Base-by-base conservation (phyloP, 495 filamentous ascomycete species). In the Saxispiralis lemnorum region DNA sequence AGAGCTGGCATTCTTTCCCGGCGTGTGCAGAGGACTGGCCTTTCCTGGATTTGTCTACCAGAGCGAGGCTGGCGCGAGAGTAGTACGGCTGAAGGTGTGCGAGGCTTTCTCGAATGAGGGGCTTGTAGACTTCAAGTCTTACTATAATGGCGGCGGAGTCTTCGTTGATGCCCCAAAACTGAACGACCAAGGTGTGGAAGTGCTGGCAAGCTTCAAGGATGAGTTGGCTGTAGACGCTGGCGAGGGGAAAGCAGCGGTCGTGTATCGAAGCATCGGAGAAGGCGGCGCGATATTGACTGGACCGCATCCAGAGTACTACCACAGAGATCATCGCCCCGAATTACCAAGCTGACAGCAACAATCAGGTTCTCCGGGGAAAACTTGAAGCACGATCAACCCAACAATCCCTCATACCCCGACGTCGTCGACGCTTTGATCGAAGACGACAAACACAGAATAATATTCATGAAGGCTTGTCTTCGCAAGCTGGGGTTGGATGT, bases 101-200 rank as follows among this genome's bases (percentile, higher is more conserved):
- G 80, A 78, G 54, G 66, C 63, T 10, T 65, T 64, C 1, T 71
- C 89, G 43, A 56, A 65, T 60, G 0, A 58, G 56, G 15, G 48
- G 63, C n/a, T 59, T 15, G 1, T 33, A 18, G 16, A 19, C 20
- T 86, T 95, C 51, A 65, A 66, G 35, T 78, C 73, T 10, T 97
- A 97, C 56, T 93, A 88, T 58, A 97, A 97, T 59, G 89, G 89
- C 2, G 89, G 89, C 2, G 87, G 92, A 9, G 76, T 92, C n/a
- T 97, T 94, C 66, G 79, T 92, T 9, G 77, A 89, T 63, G 79
- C 82, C 14, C 67, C 69, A 1, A 66, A 69, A 37, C 68, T 71
- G 43, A 63, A 65, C 30, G 70, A 75, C 33, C 58, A 66, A 49
- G 78, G 76, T 1, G 73, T 94, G 9, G 76, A 95, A 58, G 69